phyloP scores from a whole-genome alignment of 2,329 filamentous ascomycete genomes.

The Calonectria pseudoturangicola region DNA sequence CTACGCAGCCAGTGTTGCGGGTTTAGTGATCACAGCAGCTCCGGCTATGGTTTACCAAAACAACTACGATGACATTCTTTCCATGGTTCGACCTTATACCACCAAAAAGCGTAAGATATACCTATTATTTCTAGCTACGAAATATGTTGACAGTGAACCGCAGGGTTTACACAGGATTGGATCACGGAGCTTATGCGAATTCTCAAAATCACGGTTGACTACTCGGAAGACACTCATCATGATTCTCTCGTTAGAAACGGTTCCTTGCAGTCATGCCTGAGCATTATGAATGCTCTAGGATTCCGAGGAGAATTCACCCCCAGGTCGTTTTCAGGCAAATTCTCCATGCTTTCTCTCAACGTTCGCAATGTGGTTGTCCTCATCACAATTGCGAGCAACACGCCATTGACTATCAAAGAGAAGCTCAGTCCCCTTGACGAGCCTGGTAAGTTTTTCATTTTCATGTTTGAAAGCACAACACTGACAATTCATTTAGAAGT shows the following conservation, averaged over 20 bases:
- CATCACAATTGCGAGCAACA: slow-evolving; percentile 77
- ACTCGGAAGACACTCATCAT: slow-evolving; percentile 83
- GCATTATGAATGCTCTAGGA: slow-evolving; percentile 86
- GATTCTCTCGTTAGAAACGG: slow-evolving; percentile 84
- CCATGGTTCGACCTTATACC: slow-evolving; percentile 74
- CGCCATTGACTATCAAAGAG: slow-evolving; percentile 71
- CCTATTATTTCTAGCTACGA: too few relatives aligned
- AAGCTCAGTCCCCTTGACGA: slow-evolving; percentile 78
- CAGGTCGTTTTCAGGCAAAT: slow-evolving; percentile 81
- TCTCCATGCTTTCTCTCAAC: slow-evolving; percentile 84
- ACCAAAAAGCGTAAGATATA: slow-evolving; percentile 57
- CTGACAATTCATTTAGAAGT: slow-evolving; percentile 71
- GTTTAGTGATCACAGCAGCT: slow-evolving; percentile 73
- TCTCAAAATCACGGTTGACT: slow-evolving; percentile 85
- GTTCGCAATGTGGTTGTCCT: slow-evolving; percentile 82
- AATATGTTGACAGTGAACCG: slow-evolving; percentile 42
- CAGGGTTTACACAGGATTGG: slow-evolving; percentile 78
- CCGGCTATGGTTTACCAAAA: slow-evolving; percentile 66
- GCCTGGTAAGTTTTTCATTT: slow-evolving; percentile 59
- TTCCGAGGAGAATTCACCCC: slow-evolving; percentile 78
- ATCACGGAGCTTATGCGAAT: slow-evolving; percentile 80
- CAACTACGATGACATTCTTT: slow-evolving; percentile 83
- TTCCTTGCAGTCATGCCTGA: slow-evolving; percentile 84
- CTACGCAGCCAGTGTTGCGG: slow-evolving; percentile 76
- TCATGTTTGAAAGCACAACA: background rate